Evolutionary conservation across 73 alveolate genomes (phyloP), one percentile per base, ranked within the genome.

Genomic region (Blepharisma japonicum): DNA sequence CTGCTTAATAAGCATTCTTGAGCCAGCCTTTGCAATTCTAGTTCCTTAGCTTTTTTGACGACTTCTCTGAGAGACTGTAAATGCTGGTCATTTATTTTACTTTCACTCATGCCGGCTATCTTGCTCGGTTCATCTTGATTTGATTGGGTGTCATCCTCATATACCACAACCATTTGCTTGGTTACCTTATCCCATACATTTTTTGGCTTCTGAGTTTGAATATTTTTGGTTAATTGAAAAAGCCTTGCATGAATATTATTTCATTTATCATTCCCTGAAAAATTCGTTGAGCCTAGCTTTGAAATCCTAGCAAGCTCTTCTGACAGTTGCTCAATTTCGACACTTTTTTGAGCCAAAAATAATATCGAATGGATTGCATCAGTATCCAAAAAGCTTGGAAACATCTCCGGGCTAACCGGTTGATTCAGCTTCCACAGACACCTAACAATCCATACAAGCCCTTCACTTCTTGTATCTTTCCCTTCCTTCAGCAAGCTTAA

Each of bases 381-480:
- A 8, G 53, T 42, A 68, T 84, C 91, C 9, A 77, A 50, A 38
- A 77, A 77, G 3, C 70, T 56, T 6, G 84, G 84, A 46, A 77
- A 53, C 50, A 18, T 55, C 5, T 55, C 68, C 0, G 55, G 27
- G 27, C 45, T 55, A 0, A 77, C 56, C n/a, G 67, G 68, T 25
- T 77, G 49, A 18, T 50, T 50, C 77, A 54, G 42, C 7, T 55
- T 51, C 84, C 78, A 55, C 46, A 77, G 67, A 18, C 53, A 6
- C 27, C 46, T 77, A 77, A 77, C 68, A 4, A 77, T 48, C 79
- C 84, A 77, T 20, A 56, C 32, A n/a, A 77, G 77, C 21, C 84
- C 84, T 45, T 53, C 66, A 9, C 68, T 54, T 27, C 78, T 7
- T 6, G 66, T 42, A 45, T 77, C 84, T n/a, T 47, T 39, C 4